Base-by-base conservation (phyloP, 768 basidiomycete genomes). In the Pilatotrama ljubarskyi region DNA sequence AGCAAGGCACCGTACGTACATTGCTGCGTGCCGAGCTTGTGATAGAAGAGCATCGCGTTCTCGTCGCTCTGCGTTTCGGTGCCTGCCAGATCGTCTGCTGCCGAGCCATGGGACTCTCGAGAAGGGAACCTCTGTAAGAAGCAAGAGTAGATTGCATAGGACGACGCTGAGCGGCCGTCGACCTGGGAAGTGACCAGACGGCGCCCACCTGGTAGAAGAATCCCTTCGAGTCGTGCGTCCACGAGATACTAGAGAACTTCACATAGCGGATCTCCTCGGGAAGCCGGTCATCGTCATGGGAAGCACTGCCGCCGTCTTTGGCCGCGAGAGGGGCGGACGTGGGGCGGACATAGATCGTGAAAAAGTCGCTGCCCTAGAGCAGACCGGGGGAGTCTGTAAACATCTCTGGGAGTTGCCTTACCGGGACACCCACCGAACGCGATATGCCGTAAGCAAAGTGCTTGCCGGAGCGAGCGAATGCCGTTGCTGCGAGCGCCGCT, bases 401-500 rank as follows among this genome's bases (percentile, higher is more conserved):
- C 35, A 44, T 58, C 35, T 24, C 47, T 40, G 54, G 54, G 48
- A 56, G 41, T 26, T 42, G 29, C 10, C 9, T 26, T 48, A 17
- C 32, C 9, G 18, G 7, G 18, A 20, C 37, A 74, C 83, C 63
- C 68, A 86, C 89, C 53, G 89, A 90, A 51, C 82, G 75, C 17
- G 88, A 88, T 15, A 92, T 75, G n/a, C 82, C 88, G 66, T 91
- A 92, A 2, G 88, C 91, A 69, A 81, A 91, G 65, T 85, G 85
- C 71, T 86, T 82, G 29, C 88, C 91, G 20, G 79, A 74, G 41
- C 67, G 77, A 13, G 88, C 90, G 70, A 91, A 90, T 36, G 82
- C 78, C 20, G 79, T 80, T 10, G 78, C 74, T 9, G 80, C 71
- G 20, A 93, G 75, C 14, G 89, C 80, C 17, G 84, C 84, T 0